Base-by-base conservation (phyloP, 106 monocot genomes). In the Amphibolis antarctica region DNA sequence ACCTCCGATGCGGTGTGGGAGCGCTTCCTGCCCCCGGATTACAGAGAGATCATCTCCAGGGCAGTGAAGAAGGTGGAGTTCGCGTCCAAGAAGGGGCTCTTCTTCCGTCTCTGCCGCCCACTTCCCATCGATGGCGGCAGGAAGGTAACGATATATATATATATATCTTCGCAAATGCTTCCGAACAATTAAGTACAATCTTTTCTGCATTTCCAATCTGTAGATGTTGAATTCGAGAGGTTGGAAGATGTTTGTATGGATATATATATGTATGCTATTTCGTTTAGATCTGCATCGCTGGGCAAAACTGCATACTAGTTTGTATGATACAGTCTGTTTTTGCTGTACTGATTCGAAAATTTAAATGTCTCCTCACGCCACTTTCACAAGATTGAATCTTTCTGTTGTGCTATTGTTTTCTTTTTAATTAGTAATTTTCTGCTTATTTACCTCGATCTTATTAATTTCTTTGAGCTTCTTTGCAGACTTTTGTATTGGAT, bases 401-500 rank as follows among this genome's bases (percentile, higher is more conserved):
- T 2, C 26, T 26, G 28, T 15, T 57, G 15, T 28, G 15, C 12
- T 55, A 4, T 57, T 27, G 1, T 36, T 42, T 21, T 42, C 1
- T 7, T 10, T 28, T 10, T 28, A n/a, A n/a, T n/a, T n/a, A 1
- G 25, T 12, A 18, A 1, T 36, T 22, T 60, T 60, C 43, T 60
- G 7, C 15, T 60, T 60, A 6, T 29, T 1, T 30, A 29, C 31
- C 5, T 26, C n/a, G n/a, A n/a, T n/a, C 10, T 42, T 36, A 20
- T 60, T 60, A 1, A 18, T 11, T 11, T 10, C 18, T 12, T 20
- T 9, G 19, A 28, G 22, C 20, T 18, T 20, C 9, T 18, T 29
- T 4, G 42, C 69, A 87, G 87, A 82, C 82, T 42, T 88, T 92
- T 67, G 42, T 21, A 46, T 26, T 93, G 82, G 85, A 85, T 30